A percentile compares a stretch with the other conserved stretches of the same genome.
These are phyloP conservation scores for Cladophialophora yegresii DNA, from an alignment of 2,329 filamentous ascomycete species.

Conservation along the genomic window DNA sequence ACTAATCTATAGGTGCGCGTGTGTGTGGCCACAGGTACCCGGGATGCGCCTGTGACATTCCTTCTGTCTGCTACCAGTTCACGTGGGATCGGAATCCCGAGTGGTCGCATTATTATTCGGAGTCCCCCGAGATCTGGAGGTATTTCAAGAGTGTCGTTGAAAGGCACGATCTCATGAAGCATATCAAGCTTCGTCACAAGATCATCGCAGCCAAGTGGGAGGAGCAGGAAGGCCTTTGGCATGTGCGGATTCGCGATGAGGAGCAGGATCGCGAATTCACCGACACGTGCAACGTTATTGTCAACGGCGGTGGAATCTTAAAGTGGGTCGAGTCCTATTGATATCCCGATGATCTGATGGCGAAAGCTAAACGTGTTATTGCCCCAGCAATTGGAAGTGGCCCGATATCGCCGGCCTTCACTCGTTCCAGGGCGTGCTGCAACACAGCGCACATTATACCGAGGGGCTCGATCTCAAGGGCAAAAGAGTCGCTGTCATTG, in stretches of 20 bases:
- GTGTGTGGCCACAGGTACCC: slow-evolving; percentile 33
- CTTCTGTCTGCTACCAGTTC: slow-evolving; percentile 41
- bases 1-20: not conserved
- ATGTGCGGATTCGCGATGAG: slow-evolving; percentile 40
- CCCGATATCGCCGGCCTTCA: slow-evolving; percentile 56
- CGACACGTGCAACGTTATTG: slow-evolving; percentile 53
- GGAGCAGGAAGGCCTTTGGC: slow-evolving; percentile 37
- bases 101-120: slow-evolving; percentile 35
- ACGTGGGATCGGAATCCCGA: slow-evolving; percentile 42
- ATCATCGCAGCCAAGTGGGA: slow-evolving; percentile 39
- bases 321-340: slow-evolving; percentile 10
- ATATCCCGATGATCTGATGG: not conserved
- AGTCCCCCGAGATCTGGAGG: slow-evolving; percentile 36
- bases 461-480: slow-evolving; percentile 51
- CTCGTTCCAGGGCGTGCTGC: slow-evolving; percentile 55
- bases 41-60: slow-evolving; percentile 42
- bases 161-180: slow-evolving; percentile 36
- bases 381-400: slow-evolving; percentile 51
- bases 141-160: slow-evolving; percentile 37
- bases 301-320: slow-evolving; percentile 20
- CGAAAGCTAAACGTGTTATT: not conserved
- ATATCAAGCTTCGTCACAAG: slow-evolving; percentile 35
- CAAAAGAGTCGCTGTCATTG: slow-evolving; percentile 57
- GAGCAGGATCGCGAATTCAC: slow-evolving; percentile 45
- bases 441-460: slow-evolving; percentile 61